Conservation (phyloP, 768 basidiomycete genomes). For the Mycena capillaripes region DNA sequence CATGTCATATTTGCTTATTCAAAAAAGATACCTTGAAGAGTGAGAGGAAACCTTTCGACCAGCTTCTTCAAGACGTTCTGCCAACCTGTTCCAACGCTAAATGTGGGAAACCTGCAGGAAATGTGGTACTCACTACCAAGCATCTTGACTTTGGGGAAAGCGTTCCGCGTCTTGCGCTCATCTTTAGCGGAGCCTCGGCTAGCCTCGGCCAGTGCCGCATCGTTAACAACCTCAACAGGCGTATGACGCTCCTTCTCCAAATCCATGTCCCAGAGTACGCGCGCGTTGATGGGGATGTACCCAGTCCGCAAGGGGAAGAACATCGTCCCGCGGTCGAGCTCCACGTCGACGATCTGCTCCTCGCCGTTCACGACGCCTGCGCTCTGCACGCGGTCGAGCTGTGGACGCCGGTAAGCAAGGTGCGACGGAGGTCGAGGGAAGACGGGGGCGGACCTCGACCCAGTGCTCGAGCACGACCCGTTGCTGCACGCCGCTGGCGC, state of each 20-base stretch:
- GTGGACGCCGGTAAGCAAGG: constrained; percentile 4
- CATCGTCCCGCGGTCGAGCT: constrained; percentile 62
- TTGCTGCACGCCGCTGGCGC: constrained; percentile 45
- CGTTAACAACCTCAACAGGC: not conserved
- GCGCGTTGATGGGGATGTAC: constrained; percentile 50
- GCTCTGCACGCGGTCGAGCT: constrained; percentile 60
- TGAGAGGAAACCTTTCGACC: constrained; percentile 58
- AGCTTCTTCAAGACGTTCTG: constrained; percentile 48
- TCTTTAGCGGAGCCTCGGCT: constrained; percentile 7
- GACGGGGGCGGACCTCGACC: constrained; percentile 67
- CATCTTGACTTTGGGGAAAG: constrained; percentile 27
- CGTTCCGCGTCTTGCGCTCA: constrained; percentile 28
- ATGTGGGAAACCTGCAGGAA: not conserved
- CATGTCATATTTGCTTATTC: not conserved
- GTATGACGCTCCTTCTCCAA: constrained; percentile 21
- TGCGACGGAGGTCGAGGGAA: not conserved
- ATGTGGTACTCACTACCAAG: constrained; percentile 24
- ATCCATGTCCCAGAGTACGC: constrained; percentile 54
- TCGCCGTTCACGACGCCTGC: constrained; percentile 54
- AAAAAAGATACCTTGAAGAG: constrained; percentile 50
- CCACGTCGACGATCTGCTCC: constrained; percentile 67
- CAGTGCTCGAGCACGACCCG: constrained; percentile 63
- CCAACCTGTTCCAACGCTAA: constrained; percentile 37
- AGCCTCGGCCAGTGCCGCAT: not conserved
- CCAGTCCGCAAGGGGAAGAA: constrained; percentile 50